These are phyloP conservation scores for Polytrichum commune DNA, from an alignment of 225 moss, liverwort and hornwort species.

Conservation along the genomic window DNA sequence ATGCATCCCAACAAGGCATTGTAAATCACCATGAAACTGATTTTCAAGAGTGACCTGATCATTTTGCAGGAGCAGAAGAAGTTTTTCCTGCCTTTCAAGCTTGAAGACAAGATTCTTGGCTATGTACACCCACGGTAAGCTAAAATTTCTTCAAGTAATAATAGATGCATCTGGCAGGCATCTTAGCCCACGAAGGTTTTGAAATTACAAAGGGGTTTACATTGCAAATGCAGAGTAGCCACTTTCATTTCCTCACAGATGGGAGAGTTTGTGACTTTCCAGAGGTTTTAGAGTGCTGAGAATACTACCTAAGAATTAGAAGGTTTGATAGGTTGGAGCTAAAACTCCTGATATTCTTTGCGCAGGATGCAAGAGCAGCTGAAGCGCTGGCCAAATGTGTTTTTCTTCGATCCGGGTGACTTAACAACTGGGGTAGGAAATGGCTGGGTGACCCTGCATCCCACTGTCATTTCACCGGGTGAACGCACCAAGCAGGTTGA, in stretches of 20 bases:
- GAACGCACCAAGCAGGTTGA: conserved; percentile 43
- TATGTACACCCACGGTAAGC: conserved; percentile 44
- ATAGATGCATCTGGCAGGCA: neutral
- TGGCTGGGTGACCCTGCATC: conserved; percentile 42
- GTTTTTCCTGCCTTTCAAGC: conserved; percentile 37
- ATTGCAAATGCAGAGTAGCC: too few relatives aligned
- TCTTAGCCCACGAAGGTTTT: too few relatives aligned
- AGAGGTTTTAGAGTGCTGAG: too few relatives aligned
- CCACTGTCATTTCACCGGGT: conserved; percentile 34
- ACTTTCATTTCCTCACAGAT: too few relatives aligned
- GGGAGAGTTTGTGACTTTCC: too few relatives aligned
- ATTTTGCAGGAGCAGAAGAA: conserved; percentile 35
- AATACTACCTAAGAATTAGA: too few relatives aligned
- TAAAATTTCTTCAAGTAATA: neutral
- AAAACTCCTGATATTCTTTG: too few relatives aligned
- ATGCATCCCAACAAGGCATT: too few relatives aligned
- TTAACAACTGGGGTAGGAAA: conserved; percentile 28
- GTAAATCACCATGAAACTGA: too few relatives aligned
- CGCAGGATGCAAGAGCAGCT: conserved; percentile 39
- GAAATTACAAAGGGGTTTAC: too few relatives aligned
- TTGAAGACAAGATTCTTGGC: conserved; percentile 40
- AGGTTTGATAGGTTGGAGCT: too few relatives aligned
- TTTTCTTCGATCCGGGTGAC: conserved; percentile 30
- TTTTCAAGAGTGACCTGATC: neutral
- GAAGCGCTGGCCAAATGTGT: conserved; percentile 16